Percentiles rank a stretch among this genome's conserved stretches.
Evolutionary conservation across 1,139 yeast species (phyloP).

Genomic region (Diutina neorugosa): DNA sequence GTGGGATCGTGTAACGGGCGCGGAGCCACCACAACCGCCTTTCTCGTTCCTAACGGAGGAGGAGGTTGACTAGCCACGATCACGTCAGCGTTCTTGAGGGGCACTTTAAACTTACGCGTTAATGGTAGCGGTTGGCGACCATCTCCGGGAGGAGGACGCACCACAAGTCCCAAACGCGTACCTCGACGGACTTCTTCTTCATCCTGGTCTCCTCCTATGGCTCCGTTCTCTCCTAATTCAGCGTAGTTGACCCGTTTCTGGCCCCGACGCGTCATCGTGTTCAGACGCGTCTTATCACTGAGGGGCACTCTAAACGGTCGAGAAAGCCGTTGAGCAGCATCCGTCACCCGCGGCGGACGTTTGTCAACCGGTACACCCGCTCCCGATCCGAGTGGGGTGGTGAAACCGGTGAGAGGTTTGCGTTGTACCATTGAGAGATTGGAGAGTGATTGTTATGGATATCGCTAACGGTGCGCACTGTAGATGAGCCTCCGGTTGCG

Average conservation of each 20-base stretch:
- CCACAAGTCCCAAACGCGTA: neutral
- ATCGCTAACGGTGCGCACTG: neutral
- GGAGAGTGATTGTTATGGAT: neutral
- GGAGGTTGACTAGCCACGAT: constrained; percentile 21
- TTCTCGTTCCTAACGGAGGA: constrained; percentile 72
- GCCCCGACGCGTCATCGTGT: constrained; percentile 9
- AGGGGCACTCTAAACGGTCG: constrained; percentile 34
- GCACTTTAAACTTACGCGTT: neutral
- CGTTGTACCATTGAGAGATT: constrained; percentile 11
- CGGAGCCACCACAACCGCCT: constrained; percentile 62
- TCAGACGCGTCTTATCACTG: constrained; percentile 12
- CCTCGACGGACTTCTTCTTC: neutral
- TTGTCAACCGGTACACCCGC: constrained; percentile 32
- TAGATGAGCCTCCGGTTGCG: no score
- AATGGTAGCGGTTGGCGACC: neutral
- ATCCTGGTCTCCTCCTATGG: neutral
- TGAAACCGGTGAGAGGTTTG: constrained; percentile 26
- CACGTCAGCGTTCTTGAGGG: neutral
- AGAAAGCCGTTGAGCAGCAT: constrained; percentile 23
- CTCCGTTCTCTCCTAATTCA: constrained; percentile 6
- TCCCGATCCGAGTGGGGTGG: constrained; percentile 35
- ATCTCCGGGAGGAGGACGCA: neutral
- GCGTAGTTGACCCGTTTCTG: constrained; percentile 9
- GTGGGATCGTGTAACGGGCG: constrained; percentile 88
- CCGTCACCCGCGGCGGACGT: constrained; percentile 27